Percentiles rank a stretch among this genome's conserved stretches.
Conservation (phyloP, 257 asterid species). For the Solanum rostratum region DNA sequence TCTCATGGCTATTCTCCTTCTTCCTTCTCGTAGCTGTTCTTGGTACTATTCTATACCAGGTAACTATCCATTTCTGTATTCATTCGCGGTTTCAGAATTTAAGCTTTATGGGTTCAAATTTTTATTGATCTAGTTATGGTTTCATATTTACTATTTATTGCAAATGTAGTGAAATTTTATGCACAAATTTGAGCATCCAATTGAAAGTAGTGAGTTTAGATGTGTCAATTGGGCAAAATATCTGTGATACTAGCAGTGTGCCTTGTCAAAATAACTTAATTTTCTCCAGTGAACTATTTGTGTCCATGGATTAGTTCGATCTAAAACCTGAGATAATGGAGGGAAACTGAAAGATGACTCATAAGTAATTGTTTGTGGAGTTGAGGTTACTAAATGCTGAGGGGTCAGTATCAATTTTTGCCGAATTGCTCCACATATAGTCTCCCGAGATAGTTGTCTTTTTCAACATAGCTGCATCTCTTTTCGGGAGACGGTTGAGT, state of each 20-base stretch:
- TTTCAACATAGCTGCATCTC: too few relatives aligned
- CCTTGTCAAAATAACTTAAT: too few relatives aligned
- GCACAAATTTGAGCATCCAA: not conserved
- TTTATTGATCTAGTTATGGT: not conserved
- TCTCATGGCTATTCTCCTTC: constrained; percentile 69
- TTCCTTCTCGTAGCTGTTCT: constrained; percentile 45
- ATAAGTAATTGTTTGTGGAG: too few relatives aligned
- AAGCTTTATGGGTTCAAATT: not conserved
- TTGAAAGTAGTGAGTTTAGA: not conserved
- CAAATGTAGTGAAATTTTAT: not conserved
- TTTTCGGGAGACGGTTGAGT: too few relatives aligned
- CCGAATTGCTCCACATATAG: too few relatives aligned
- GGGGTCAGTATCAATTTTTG: too few relatives aligned
- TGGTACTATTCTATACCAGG: constrained; percentile 65
- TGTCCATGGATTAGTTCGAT: too few relatives aligned
- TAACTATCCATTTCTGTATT: not conserved
- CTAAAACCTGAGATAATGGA: too few relatives aligned
- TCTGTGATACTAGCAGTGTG: not conserved
- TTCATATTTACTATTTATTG: not conserved
- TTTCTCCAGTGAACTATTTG: too few relatives aligned
- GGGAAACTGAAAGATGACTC: too few relatives aligned
- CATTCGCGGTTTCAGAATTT: not conserved
- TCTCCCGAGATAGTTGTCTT: too few relatives aligned
- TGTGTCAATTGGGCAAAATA: not conserved
- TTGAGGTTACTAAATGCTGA: too few relatives aligned